phyloP scores from a whole-genome alignment of 106 monocot genomes.

The Allium sativum region DNA sequence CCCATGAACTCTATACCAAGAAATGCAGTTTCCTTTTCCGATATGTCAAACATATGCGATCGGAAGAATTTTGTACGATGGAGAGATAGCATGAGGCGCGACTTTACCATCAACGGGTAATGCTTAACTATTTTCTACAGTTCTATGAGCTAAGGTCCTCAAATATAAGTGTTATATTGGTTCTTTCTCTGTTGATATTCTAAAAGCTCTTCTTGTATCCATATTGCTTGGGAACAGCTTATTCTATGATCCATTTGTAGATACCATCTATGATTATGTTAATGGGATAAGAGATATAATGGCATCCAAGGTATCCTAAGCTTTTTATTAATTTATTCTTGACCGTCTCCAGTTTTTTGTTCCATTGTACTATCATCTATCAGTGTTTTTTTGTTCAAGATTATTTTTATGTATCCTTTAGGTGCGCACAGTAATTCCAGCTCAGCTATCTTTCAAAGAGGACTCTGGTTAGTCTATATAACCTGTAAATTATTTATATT shows the following conservation, averaged over 20 bases:
- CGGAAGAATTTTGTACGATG: slow-evolving; percentile 41
- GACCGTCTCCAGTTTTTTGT: too few relatives aligned
- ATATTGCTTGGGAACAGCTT: slow-evolving; percentile 35
- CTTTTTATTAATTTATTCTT: neutral
- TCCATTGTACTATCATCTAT: neutral
- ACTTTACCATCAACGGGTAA: slow-evolving; percentile 92
- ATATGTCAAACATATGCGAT: slow-evolving; percentile 20
- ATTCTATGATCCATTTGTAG: slow-evolving; percentile 65
- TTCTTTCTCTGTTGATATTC: too few relatives aligned
- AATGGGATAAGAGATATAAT: slow-evolving; percentile 63
- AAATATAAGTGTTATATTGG: too few relatives aligned
- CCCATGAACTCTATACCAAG: slow-evolving; percentile 16
- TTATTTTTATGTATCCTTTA: slow-evolving; percentile 12
- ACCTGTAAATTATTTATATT: neutral
- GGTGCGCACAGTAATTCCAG: slow-evolving; percentile 76
- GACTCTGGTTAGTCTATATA: slow-evolving; percentile 59
- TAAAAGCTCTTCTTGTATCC: too few relatives aligned
- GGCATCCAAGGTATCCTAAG: slow-evolving; percentile 43
- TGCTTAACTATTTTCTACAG: neutral
- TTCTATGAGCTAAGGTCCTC: too few relatives aligned
- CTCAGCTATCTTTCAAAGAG: slow-evolving; percentile 64
- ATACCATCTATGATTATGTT: slow-evolving; percentile 79
- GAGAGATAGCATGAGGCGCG: slow-evolving; percentile 61
- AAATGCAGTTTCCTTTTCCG: slow-evolving; percentile 7
- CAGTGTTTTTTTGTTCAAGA: neutral